Base-by-base conservation (phyloP, 805 yeast species). In the Millerozyma acaciae region DNA sequence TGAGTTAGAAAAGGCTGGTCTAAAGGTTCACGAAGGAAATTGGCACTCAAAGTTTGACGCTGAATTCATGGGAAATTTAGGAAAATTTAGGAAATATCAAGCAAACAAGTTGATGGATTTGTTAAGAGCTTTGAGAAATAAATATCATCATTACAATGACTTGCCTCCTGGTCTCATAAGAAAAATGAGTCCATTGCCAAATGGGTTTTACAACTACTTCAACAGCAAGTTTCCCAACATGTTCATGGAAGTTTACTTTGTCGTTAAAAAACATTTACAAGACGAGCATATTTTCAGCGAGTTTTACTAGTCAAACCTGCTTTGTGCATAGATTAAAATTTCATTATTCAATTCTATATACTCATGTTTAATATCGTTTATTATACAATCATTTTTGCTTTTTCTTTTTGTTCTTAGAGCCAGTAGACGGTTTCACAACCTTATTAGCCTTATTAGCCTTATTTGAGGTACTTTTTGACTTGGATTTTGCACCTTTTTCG, bases 121-220 rank as follows among this genome's bases (percentile, higher is more conserved):
- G 32, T 60, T 93, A 38, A 68, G 99, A 38, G 96, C 96, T 0
- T 58, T 93, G 45, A 71, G 99, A 48, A 93, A 93, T 62, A 93
- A 93, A 57, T 82, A 86, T 50, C 97, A 93, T 56, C 99, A 93
- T 56, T 90, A 74, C 56, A 87, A 87, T 60, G 98, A 93, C 55
- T 62, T 89, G 51, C 96, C 96, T 1, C 69, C 61, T 7, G 73
- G 65, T 9, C 67, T 93, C 37, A 78, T 76, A 33, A 53, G 51
- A 10, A 68, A 75, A 31, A 82, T 93, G 76, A 81, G 86, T 13
- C 82, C 90, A 0, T 60, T 87, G 17, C 96, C 97, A 0, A 76
- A 77, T 31, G 96, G 95, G 0, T 93, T 85, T 53, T 84, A 86
- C 56, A 57, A 65, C 27, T 93, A 84, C 54, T 93, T 87, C 58